These are phyloP conservation scores for Acacia concinna DNA, from an alignment of 331 rosid genomes.

Conservation along the genomic window DNA sequence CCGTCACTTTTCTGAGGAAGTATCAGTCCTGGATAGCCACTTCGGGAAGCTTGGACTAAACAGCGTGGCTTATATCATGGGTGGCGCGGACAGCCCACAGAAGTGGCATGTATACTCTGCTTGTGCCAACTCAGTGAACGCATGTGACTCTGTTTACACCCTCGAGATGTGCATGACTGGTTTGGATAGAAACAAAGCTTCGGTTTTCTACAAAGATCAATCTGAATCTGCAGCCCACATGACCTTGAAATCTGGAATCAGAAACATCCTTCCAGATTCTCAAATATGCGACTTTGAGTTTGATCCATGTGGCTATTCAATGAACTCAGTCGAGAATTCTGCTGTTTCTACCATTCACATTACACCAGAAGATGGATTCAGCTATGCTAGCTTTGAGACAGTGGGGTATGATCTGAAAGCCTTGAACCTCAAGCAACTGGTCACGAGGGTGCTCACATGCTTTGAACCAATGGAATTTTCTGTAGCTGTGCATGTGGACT, in stretches of 20 bases:
- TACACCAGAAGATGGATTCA: slow-evolving; percentile 70
- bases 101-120: slow-evolving; percentile 75
- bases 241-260: slow-evolving; percentile 59
- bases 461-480: slow-evolving; percentile 60
- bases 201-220: slow-evolving; percentile 47
- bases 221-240: slow-evolving; percentile 45
- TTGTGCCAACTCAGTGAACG: slow-evolving; percentile 38
- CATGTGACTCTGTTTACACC: slow-evolving; percentile 43
- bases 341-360: slow-evolving; percentile 68
- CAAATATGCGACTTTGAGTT: slow-evolving; percentile 60
- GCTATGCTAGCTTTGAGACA: slow-evolving; percentile 71
- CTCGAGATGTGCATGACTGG: slow-evolving; percentile 73
- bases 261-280: slow-evolving; percentile 61
- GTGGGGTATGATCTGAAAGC: slow-evolving; percentile 51
- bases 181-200: slow-evolving; percentile 50
- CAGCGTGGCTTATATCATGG: slow-evolving; percentile 58
- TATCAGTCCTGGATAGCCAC: slow-evolving; percentile 45
- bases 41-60: slow-evolving; percentile 57
- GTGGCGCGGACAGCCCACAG: slow-evolving; percentile 41
- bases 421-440: slow-evolving; percentile 37
- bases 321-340: slow-evolving; percentile 61
- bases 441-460: slow-evolving; percentile 52
- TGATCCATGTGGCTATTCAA: slow-evolving; percentile 70
- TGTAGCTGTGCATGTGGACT: slow-evolving; percentile 51
- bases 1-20: slow-evolving; percentile 61